Evolutionary conservation across 306 rosid species (phyloP).

Genomic region (Castanopsis chinensis): DNA sequence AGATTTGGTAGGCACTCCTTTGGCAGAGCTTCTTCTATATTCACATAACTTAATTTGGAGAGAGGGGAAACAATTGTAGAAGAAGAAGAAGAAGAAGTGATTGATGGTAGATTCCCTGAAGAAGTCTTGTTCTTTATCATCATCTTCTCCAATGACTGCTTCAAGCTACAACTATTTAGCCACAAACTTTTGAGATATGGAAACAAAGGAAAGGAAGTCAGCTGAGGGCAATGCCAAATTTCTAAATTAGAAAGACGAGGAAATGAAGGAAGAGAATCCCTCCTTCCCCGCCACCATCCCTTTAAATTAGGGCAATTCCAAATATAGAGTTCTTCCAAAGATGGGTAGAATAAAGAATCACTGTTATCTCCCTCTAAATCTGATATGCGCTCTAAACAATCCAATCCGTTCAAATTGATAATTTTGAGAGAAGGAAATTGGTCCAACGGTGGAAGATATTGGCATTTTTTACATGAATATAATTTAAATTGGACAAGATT

Average conservation of each 20-base stretch:
- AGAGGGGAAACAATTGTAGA: neutral
- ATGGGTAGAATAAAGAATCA: constrained; percentile 14
- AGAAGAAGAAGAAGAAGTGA: neutral
- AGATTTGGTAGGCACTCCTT: neutral
- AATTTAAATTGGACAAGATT: too few species aligned
- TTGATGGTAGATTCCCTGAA: neutral
- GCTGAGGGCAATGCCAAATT: neutral
- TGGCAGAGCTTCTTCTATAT: fast-evolving
- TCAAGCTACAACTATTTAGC: neutral
- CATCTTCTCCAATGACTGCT: neutral
- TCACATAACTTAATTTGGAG: neutral
- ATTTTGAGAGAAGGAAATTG: too few species aligned
- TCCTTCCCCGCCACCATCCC: constrained; percentile 25
- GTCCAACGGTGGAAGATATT: too few species aligned
- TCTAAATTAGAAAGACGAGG: neutral
- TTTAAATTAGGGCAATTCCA: neutral
- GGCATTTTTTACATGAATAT: too few species aligned
- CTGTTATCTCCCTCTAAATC: too few species aligned
- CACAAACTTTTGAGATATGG: too few species aligned
- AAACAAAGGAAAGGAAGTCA: constrained; percentile 11
- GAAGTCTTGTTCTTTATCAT: neutral
- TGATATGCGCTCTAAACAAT: constrained; percentile 5
- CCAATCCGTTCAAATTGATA: fast-evolving
- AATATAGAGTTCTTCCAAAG: neutral
- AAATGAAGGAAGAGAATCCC: neutral